phyloP scores from a whole-genome alignment of 306 rosid species.

The Echinosophora koreensis region DNA sequence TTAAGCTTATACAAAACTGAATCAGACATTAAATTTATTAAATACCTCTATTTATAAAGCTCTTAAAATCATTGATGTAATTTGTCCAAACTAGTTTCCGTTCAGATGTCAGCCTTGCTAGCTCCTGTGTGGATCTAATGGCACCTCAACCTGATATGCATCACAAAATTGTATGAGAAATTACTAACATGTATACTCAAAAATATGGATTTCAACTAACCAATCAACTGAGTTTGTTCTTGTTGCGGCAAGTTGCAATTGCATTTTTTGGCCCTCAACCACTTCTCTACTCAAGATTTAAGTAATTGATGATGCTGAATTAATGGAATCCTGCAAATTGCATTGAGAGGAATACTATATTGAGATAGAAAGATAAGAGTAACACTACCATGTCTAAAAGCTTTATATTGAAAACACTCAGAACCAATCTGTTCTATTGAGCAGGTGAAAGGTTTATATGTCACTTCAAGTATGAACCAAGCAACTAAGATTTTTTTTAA shows the following conservation, averaged over 20 bases:
- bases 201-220: slow-evolving; percentile 10
- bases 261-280: slow-evolving; percentile 89
- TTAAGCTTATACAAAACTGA: too few species aligned
- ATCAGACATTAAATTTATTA: too few species aligned
- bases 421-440: slow-evolving; percentile 18
- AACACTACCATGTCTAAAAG: background rate
- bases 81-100: too few species aligned
- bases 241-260: slow-evolving; percentile 76
- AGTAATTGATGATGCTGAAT: slow-evolving; percentile 79
- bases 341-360: slow-evolving; percentile 36
- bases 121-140: slow-evolving; percentile 87
- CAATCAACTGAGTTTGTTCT: slow-evolving; percentile 65
- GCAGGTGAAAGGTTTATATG: background rate
- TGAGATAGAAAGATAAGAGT: slow-evolving; percentile 28
- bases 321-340: slow-evolving; percentile 81
- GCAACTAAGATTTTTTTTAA: slow-evolving; percentile 4
- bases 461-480: background rate
- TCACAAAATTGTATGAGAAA: slow-evolving; percentile 33
- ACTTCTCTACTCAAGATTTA: slow-evolving; percentile 87
- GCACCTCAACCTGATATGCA: slow-evolving; percentile 78
- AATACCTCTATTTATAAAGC: too few species aligned
- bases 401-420: slow-evolving; percentile 11
- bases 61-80: too few species aligned
- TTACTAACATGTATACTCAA: slow-evolving; percentile 3
- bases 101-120: slow-evolving; percentile 80